Evolutionary conservation across 805 yeast genomes (phyloP), one percentile per base, ranked within the genome.

Genomic region (Lipomyces spencermartinsiae): DNA sequence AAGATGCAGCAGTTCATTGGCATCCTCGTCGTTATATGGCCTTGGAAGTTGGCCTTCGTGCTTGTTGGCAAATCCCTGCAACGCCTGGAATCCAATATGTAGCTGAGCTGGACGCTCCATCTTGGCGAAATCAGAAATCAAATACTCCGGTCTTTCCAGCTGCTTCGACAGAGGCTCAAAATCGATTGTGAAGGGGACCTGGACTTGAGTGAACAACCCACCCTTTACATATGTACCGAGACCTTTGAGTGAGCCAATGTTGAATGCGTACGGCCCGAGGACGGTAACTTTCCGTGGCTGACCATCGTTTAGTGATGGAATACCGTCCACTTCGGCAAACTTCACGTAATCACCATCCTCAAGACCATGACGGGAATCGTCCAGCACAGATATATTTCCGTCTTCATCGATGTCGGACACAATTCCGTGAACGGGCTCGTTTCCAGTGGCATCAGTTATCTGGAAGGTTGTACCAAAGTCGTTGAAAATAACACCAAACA

Each of bases 371-470:
- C 98, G 88, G 68, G 87, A 89, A 71, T 92, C 98, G 77, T 91
- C 97, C 74, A 94, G 84, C 83, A 91, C 92, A 25, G 97, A 90
- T n/a, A 95, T 97, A 10, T 93, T 89, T 66, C 98, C 98, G 76
- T 91, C 85, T 10, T 81, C 78, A 76, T 93, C 97, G 69, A 95
- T 90, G 76, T 91, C 97, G 1, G 97, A 90, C 1, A 95, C 91
- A 68, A 92, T 90, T 58, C 99, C 98, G 3, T 88, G 77, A 60
- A 82, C 81, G 19, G 97, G 97, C 79, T 95, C 98, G 81, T 95
- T 98, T 62, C 99, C 99, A 62, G 90, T 91, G 53, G 87, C 84
- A 78, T 95, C 99, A 63, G 89, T 81, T 25, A 95, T 89, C 1
- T 90, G 85, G 80, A 95, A 95, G 16, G 84, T 82, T 0, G 85